These are phyloP conservation scores for Candida verbasci DNA, from an alignment of 805 yeast genomes.

Conservation along the genomic window DNA sequence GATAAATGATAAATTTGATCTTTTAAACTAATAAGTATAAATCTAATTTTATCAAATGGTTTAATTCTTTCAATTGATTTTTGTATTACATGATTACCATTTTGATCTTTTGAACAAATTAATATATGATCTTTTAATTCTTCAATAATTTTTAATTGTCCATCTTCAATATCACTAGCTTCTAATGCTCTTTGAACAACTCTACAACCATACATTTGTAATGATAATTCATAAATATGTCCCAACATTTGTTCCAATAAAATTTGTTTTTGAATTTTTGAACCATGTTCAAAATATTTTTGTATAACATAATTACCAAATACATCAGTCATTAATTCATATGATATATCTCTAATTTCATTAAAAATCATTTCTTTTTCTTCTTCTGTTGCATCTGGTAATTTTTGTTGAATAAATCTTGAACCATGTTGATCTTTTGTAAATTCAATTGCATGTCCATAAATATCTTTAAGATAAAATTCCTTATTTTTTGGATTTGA, in stretches of 20 bases:
- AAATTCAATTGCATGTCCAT: conserved; percentile 86
- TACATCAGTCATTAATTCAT: conserved; percentile 89
- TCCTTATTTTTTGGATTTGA: conserved; percentile 54
- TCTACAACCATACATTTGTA: conserved; percentile 97
- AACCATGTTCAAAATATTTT: conserved; percentile 84
- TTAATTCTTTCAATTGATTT: conserved; percentile 78
- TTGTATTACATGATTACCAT: conserved; percentile 97
- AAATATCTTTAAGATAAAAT: conserved; percentile 65
- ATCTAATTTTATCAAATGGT: conserved; percentile 65
- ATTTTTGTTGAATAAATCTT: conserved; percentile 87
- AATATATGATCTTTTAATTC: conserved; percentile 71
- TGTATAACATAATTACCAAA: conserved; percentile 98
- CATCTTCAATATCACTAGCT: conserved; percentile 54
- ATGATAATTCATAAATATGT: conserved; percentile 66
- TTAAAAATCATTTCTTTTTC: conserved; percentile 75
- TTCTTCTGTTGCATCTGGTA: conserved; percentile 62
- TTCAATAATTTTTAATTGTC: conserved; percentile 61
- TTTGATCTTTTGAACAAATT: conserved; percentile 72
- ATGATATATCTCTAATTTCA: conserved; percentile 71
- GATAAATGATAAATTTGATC: conserved; percentile 78
- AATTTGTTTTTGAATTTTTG: conserved; percentile 60
- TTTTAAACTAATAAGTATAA: conserved; percentile 67
- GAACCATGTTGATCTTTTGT: conserved; percentile 97
- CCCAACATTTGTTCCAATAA: conserved; percentile 71
- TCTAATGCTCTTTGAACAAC: conserved; percentile 94